Conservation (phyloP, 306 rosid genomes). For the Ziziphus jujuba region DNA sequence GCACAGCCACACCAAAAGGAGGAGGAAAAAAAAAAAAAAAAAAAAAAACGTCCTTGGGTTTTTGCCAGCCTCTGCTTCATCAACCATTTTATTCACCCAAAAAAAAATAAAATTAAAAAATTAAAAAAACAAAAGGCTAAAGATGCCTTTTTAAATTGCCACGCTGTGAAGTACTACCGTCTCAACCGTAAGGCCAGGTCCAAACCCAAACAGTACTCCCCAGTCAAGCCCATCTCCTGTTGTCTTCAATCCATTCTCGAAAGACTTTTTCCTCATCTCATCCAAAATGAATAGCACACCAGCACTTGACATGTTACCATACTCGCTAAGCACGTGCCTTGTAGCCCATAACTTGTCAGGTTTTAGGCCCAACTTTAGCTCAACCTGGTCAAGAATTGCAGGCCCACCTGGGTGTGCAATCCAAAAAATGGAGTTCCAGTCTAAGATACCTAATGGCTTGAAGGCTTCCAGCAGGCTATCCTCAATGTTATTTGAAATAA, state of each 20-base stretch:
- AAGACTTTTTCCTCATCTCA: not conserved
- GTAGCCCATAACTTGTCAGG: not conserved
- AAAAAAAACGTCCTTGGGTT: too few species aligned
- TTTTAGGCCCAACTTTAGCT: not conserved
- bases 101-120: too few species aligned
- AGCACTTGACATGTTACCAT: not conserved
- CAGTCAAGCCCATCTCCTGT: not conserved
- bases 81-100: too few species aligned
- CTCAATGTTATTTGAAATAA: not conserved
- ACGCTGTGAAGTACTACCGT: not conserved
- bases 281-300: not conserved
- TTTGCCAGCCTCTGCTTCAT: too few species aligned
- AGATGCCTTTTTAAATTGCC: not conserved
- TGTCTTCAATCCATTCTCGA: not conserved
- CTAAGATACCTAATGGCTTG: not conserved
- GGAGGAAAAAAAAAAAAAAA: too few species aligned
- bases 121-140: too few species aligned
- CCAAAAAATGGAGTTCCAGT: not conserved
- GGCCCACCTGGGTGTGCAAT: constrained; percentile 1
- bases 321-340: not conserved
- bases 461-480: not conserved
- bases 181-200: not conserved
- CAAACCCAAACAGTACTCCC: not conserved
- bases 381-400: not conserved
- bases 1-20: too few species aligned